phyloP scores from a whole-genome alignment of 202 grass and related monocot genomes.

The Elaeis oleifera region DNA sequence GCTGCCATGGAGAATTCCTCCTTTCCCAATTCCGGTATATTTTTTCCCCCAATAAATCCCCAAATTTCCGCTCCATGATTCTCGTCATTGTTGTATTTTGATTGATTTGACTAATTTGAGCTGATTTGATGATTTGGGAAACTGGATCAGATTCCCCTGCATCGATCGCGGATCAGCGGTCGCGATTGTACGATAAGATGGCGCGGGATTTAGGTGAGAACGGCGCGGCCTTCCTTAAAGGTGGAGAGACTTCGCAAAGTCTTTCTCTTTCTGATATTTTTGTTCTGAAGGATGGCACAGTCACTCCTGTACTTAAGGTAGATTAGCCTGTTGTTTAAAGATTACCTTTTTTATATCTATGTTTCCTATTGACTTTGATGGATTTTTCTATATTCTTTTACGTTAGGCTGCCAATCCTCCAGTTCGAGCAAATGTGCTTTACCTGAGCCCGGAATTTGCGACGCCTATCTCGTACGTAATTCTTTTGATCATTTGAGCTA shows the following conservation, averaged over 20 bases:
- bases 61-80: too few relatives aligned
- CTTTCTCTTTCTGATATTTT: slow-evolving; percentile 84
- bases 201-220: slow-evolving; percentile 62
- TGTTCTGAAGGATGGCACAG: slow-evolving; percentile 38
- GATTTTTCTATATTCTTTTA: not conserved
- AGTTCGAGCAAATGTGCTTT: slow-evolving; percentile 80
- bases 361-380: slow-evolving; percentile 1
- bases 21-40: not conserved
- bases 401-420: slow-evolving; percentile 64
- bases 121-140: slow-evolving; percentile 5
- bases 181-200: slow-evolving; percentile 69
- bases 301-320: slow-evolving; percentile 76
- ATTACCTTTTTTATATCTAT: not conserved
- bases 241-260: slow-evolving; percentile 84
- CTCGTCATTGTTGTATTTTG: not conserved
- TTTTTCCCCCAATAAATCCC: not conserved
- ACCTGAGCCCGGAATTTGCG: slow-evolving; percentile 43
- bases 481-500: not conserved
- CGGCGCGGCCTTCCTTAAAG: slow-evolving; percentile 59
- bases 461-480: slow-evolving; percentile 55
- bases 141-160: not conserved
- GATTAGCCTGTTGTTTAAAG: not conserved
- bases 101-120: not conserved
- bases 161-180: slow-evolving; percentile 41
- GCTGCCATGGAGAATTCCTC: slow-evolving; percentile 34